phyloP scores from a whole-genome alignment of 2,329 filamentous ascomycete genomes.

The Colletotrichum sp. region DNA sequence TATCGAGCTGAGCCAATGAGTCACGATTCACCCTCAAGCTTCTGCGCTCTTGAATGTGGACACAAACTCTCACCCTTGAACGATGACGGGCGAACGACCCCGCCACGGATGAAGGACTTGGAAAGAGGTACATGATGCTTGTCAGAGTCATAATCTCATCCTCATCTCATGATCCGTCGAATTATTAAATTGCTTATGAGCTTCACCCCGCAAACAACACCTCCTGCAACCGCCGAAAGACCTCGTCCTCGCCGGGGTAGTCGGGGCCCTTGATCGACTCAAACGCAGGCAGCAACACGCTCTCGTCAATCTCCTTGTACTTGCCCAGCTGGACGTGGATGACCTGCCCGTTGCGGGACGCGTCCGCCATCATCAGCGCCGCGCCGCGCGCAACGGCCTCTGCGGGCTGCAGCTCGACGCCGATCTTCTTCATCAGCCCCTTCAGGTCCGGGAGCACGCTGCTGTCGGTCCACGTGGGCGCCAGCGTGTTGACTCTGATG shows the following conservation, averaged over 20 bases:
- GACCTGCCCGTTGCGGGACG: constrained; percentile 51
- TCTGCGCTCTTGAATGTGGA: neutral
- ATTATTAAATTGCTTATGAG: neutral
- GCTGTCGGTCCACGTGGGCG: constrained; percentile 26
- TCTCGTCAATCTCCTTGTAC: constrained; percentile 60
- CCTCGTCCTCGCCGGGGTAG: constrained; percentile 39
- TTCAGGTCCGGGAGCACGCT: constrained; percentile 46
- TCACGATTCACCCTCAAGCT: too few relatives aligned
- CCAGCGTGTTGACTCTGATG: constrained; percentile 56
- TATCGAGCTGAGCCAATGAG: too few relatives aligned
- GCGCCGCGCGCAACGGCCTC: constrained; percentile 53
- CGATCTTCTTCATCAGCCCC: constrained; percentile 39
- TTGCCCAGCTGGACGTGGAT: constrained; percentile 55
- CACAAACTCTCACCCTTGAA: neutral
- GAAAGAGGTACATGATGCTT: neutral
- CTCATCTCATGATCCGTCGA: neutral
- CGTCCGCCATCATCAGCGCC: constrained; percentile 54
- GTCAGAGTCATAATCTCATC: neutral
- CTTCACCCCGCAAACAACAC: neutral
- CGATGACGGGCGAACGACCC: neutral
- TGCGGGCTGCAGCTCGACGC: constrained; percentile 47
- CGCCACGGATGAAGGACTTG: neutral
- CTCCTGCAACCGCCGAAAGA: constrained; percentile 26
- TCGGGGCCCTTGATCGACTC: constrained; percentile 34
- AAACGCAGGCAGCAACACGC: constrained; percentile 38